Conservation (phyloP, 208 protist genomes). For the Trypanosoma congolense region DNA sequence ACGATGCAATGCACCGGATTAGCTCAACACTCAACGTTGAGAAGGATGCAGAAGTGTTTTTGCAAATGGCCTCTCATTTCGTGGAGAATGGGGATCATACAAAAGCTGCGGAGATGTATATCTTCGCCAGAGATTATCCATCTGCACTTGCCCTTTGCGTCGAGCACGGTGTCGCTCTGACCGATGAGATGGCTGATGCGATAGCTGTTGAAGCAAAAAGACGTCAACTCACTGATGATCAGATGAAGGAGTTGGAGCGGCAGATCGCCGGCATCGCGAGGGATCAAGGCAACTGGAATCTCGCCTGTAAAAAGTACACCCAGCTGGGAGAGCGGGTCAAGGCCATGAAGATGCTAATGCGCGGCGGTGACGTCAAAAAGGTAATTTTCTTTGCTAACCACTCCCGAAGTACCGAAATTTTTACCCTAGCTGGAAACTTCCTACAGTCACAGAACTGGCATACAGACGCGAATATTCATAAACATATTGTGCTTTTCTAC, state of each 20-base stretch:
- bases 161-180: slow-evolving; percentile 75
- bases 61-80: slow-evolving; percentile 91
- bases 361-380: slow-evolving; percentile 94
- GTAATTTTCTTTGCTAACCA: slow-evolving; percentile 97
- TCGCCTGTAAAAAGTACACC: slow-evolving; percentile 93
- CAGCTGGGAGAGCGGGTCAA: slow-evolving; percentile 93
- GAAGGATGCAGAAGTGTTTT: slow-evolving; percentile 84
- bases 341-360: slow-evolving; percentile 96
- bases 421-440: slow-evolving; percentile 95
- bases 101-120: slow-evolving; percentile 92
- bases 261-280: slow-evolving; percentile 83
- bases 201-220: slow-evolving; percentile 72
- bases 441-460: slow-evolving; percentile 94
- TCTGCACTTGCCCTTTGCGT: slow-evolving; percentile 83
- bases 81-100: slow-evolving; percentile 73
- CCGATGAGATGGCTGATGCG: slow-evolving; percentile 90
- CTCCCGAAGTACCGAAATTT: slow-evolving; percentile 92
- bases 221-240: slow-evolving; percentile 26
- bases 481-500: slow-evolving; percentile 96
- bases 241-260: slow-evolving; percentile 46
- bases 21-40: slow-evolving; percentile 81
- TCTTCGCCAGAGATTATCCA: slow-evolving; percentile 85
- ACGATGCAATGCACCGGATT: slow-evolving; percentile 90
- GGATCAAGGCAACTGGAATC: slow-evolving; percentile 86
- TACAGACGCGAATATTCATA: slow-evolving; percentile 91